These are phyloP conservation scores for Epichloe glyceriae DNA, from an alignment of 2,329 filamentous ascomycete species.

Conservation along the genomic window DNA sequence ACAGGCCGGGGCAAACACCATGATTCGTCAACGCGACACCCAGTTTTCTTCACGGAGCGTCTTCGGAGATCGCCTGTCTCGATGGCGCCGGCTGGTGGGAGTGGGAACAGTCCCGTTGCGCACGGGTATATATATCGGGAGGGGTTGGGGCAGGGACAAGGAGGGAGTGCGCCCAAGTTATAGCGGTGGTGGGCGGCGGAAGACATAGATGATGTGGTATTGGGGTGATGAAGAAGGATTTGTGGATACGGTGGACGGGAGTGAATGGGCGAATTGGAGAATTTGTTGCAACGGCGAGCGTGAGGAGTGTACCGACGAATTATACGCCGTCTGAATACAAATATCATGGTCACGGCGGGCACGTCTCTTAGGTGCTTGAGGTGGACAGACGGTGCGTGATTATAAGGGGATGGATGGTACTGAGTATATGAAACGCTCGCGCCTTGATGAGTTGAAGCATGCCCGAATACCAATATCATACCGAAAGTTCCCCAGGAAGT, in stretches of 20 bases:
- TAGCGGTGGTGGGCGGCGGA: conserved; percentile 15
- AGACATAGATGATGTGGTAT: background rate
- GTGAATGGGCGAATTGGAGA: background rate
- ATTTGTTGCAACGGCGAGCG: too few species aligned
- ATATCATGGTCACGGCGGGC: background rate
- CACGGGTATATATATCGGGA: conserved; percentile 49
- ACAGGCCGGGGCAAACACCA: conserved; percentile 19
- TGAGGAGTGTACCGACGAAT: too few species aligned
- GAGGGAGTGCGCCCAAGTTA: background rate
- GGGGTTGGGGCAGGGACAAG: background rate
- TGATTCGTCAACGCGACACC: conserved; percentile 51
- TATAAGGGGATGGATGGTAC: background rate
- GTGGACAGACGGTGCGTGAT: background rate
- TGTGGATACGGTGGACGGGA: background rate
- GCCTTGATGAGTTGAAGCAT: background rate
- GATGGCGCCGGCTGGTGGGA: conserved; percentile 8
- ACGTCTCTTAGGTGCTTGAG: background rate
- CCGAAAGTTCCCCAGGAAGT: background rate
- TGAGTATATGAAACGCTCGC: background rate
- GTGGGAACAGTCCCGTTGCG: conserved; percentile 36
- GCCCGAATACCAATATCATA: background rate
- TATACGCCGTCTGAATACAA: too few species aligned
- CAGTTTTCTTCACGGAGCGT: conserved; percentile 61
- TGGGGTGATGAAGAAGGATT: background rate
- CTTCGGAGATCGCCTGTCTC: conserved; percentile 41